Conservation (phyloP, 2,329 filamentous ascomycete genomes). For the Penicillium fuscoglaucum region DNA sequence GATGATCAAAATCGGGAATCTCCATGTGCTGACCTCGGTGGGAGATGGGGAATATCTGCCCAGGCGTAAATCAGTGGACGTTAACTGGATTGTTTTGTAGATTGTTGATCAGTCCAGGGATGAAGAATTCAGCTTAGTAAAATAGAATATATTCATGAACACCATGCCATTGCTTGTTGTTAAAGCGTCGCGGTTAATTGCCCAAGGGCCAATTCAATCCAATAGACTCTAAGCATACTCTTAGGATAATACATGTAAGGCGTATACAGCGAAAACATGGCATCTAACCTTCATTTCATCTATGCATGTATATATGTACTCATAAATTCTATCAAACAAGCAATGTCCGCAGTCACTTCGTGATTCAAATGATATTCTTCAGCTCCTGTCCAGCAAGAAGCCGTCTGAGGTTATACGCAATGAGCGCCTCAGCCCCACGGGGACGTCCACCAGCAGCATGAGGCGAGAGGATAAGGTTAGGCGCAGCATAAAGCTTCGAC, state of each 20-base stretch:
- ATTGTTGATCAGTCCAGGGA: not conserved
- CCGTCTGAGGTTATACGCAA: constrained; percentile 61
- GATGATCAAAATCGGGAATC: not conserved
- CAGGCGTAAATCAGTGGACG: not conserved
- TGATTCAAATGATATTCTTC: constrained; percentile 49
- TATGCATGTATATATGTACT: not conserved
- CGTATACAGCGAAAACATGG: too few species aligned
- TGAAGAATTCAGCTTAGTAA: too few species aligned
- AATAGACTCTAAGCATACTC: not conserved
- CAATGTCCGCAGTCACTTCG: not conserved
- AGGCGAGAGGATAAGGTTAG: constrained; percentile 25
- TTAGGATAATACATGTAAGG: not conserved
- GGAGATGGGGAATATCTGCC: not conserved
- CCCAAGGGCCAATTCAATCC: not conserved
- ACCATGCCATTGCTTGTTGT: not conserved
- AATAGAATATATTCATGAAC: too few species aligned
- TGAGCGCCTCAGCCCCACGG: constrained; percentile 55
- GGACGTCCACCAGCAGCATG: constrained; percentile 47
- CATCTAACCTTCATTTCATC: not conserved
- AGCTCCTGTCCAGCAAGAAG: constrained; percentile 61
- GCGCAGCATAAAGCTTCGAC: constrained; percentile 24
- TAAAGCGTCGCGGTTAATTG: not conserved
- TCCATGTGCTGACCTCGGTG: not conserved
- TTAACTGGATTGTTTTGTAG: not conserved
- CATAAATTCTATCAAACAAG: not conserved